phyloP scores from a whole-genome alignment of 2,329 filamentous ascomycete genomes.

The Corniculantispora saksenae region DNA sequence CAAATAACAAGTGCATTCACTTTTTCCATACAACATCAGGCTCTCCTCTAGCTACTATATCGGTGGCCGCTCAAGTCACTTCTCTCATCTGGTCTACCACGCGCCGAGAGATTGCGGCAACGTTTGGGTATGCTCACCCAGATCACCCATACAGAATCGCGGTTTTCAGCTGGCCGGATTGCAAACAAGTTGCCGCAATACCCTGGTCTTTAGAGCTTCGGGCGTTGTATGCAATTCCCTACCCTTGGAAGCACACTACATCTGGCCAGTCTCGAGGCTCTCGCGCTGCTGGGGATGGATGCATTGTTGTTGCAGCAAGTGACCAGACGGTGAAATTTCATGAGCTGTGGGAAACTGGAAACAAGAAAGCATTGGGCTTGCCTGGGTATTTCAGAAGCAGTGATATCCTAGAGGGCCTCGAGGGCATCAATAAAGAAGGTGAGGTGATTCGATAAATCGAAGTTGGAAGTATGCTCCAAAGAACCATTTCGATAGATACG shows the following conservation, averaged over 20 bases:
- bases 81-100: constrained; percentile 87
- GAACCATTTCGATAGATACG: background rate
- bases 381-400: constrained; percentile 74
- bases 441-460: constrained; percentile 65
- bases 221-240: constrained; percentile 85
- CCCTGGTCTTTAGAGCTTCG: constrained; percentile 79
- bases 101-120: constrained; percentile 84
- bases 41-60: constrained; percentile 82
- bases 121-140: constrained; percentile 90
- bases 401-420: constrained; percentile 78
- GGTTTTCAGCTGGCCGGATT: constrained; percentile 92
- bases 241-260: constrained; percentile 56
- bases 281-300: constrained; percentile 45
- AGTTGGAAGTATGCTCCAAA: background rate
- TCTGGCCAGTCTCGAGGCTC: constrained; percentile 27
- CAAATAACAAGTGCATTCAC: constrained; percentile 92
- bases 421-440: constrained; percentile 75
- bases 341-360: constrained; percentile 79
- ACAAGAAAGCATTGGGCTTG: constrained; percentile 52
- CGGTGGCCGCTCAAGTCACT: constrained; percentile 91
- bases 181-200: constrained; percentile 79
- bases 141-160: constrained; percentile 88
- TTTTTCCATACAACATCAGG: constrained; percentile 90
- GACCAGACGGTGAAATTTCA: constrained; percentile 94
- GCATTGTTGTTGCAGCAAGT: constrained; percentile 87